Evolutionary conservation across 1,284 basidiomycete genomes (phyloP), one percentile per base, ranked within the genome.

Genomic region (Tylopilus orsonianus): DNA sequence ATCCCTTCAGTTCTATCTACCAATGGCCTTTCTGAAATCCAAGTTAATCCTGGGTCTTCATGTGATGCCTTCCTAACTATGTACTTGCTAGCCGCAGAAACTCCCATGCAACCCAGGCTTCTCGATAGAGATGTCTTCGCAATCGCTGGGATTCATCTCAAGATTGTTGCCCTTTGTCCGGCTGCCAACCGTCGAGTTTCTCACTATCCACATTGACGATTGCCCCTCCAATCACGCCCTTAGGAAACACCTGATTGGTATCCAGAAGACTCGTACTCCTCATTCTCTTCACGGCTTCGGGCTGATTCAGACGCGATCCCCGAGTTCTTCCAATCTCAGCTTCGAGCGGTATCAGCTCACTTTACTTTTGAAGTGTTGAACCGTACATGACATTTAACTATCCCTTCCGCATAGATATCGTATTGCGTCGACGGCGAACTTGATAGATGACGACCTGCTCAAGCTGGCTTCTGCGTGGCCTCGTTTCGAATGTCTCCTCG

Each of bases 381-480:
- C 56, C 56, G 7, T 58, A 42, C 29, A 53, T 54, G 49, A 20
- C 26, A 12, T 59, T 58, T 38, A 16, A 14, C 20, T 18, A 43
- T 16, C 56, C 61, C 29, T 49, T 44, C n/a, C 23, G 36, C 14
- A 16, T 58, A 1, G 42, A 57, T 6, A 36, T 58, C 41, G 54
- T 35, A 57, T 24, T 6, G 27, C 47, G 2, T 59, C 41, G 32
- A 42, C 35, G 4, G 47, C 59, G 9, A 36, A 41, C 18, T 26
- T 58, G 40, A 41, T 33, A 2, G 50, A 61, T 18, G 7, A 39
- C 2, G 49, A 59, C 34, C 29, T 61, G 13, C 29, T 57, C 22
- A 38, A 36, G 10, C 19, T 61, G 26, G 45, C 54, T 0, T 46
- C 56, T 10, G 49, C 54, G 7, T 58, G 56, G 49, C 59, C 56